Conservation (phyloP, 495 filamentous ascomycete species). For the Aspergillus haitiensis region DNA sequence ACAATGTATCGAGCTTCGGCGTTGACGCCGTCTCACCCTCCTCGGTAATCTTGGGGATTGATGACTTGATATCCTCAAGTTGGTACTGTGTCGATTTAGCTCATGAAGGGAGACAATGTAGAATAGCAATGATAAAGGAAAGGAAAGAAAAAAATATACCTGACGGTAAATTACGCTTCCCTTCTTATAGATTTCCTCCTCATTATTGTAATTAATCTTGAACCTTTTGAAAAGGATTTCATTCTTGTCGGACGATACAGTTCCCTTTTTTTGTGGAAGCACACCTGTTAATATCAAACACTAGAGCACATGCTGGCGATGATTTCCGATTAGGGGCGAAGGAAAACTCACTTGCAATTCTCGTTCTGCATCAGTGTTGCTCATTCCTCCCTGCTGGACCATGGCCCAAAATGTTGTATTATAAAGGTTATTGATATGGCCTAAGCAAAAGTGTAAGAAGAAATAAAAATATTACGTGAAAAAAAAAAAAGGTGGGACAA, state of each 20-base stretch:
- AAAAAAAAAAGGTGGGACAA: slow-evolving; percentile 3
- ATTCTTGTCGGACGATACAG: slow-evolving; percentile 83
- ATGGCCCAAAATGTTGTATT: slow-evolving; percentile 96
- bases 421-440: slow-evolving; percentile 97
- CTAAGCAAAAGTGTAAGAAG: slow-evolving; percentile 37
- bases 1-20: slow-evolving; percentile 43
- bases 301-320: background rate
- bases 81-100: slow-evolving; percentile 34
- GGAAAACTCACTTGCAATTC: slow-evolving; percentile 60
- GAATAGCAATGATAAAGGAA: background rate
- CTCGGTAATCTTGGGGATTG: slow-evolving; percentile 19
- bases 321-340: too few species aligned
- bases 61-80: slow-evolving; percentile 35
- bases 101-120: too few species aligned
- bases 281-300: background rate
- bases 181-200: slow-evolving; percentile 88
- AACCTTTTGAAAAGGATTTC: slow-evolving; percentile 91
- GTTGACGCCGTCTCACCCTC: slow-evolving; percentile 23
- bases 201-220: slow-evolving; percentile 95
- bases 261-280: slow-evolving; percentile 57
- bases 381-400: slow-evolving; percentile 73
- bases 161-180: slow-evolving; percentile 86
- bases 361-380: slow-evolving; percentile 73
- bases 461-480: background rate
- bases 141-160: slow-evolving; percentile 45